Percentiles rank a stretch among this genome's conserved stretches.
These are phyloP conservation scores for Fusarium sp. DNA, from an alignment of 2,329 filamentous ascomycete genomes.

Conservation along the genomic window DNA sequence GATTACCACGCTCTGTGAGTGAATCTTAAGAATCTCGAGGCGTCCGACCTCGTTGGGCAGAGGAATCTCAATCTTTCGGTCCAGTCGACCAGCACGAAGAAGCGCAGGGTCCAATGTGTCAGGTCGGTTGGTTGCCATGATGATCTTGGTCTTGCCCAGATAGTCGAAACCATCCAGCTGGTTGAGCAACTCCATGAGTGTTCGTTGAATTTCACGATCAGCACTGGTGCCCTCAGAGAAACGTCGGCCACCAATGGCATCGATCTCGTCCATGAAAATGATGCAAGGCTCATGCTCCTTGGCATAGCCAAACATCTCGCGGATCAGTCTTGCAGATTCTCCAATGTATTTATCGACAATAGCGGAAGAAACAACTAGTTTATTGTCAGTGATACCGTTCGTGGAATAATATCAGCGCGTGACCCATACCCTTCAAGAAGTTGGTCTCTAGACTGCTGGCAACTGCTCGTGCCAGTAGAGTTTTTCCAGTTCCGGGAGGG, in stretches of 20 bases:
- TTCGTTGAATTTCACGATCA: constrained; percentile 97
- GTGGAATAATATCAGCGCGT: neutral
- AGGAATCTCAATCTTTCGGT: constrained; percentile 98
- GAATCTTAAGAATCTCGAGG: constrained; percentile 98
- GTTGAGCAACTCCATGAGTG: constrained; percentile 97
- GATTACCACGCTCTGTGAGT: constrained; percentile 83
- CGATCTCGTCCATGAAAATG: constrained; percentile 99
- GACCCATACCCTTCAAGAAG: constrained; percentile 85
- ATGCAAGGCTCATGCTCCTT: constrained; percentile 99
- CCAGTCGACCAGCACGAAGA: constrained; percentile 89
- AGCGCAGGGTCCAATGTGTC: constrained; percentile 95
- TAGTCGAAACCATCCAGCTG: constrained; percentile 99
- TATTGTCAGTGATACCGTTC: constrained; percentile 31
- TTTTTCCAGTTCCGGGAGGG: constrained; percentile 97
- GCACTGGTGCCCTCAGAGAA: constrained; percentile 98
- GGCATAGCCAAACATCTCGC: constrained; percentile 99
- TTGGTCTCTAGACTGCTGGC: constrained; percentile 98
- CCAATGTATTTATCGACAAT: constrained; percentile 99
- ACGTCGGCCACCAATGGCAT: constrained; percentile 94
- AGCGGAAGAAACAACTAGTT: constrained; percentile 90
- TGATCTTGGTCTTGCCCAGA: constrained; percentile 99
- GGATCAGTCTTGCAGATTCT: constrained; percentile 94
- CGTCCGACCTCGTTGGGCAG: constrained; percentile 96
- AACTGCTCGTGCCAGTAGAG: constrained; percentile 90
- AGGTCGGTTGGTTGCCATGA: constrained; percentile 98